A percentile compares a stretch with the other conserved stretches of the same genome.
phyloP scores from a whole-genome alignment of 169 alveolate species.

The Amoebophrya sp. region DNA sequence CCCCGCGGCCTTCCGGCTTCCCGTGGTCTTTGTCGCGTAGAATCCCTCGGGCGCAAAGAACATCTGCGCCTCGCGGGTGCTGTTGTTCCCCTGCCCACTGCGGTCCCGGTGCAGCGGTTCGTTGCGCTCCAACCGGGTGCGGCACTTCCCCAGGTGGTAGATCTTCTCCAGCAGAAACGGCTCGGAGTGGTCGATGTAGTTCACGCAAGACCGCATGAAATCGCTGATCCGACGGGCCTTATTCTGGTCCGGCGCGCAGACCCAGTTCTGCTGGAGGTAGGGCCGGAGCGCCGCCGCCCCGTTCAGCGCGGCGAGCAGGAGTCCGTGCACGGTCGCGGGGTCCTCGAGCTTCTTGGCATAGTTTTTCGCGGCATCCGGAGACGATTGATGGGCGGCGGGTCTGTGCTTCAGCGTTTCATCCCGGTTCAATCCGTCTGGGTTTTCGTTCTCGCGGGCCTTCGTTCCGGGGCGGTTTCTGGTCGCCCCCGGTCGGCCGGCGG shows the following conservation, averaged over 20 bases:
- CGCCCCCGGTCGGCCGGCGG: no score
- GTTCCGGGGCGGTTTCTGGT: no score
- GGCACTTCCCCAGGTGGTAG: not conserved
- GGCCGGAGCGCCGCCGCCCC: no score
- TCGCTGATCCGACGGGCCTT: not conserved
- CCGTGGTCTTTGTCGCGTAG: not conserved
- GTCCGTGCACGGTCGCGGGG: no score
- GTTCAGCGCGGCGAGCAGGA: no score
- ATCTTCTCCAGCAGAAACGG: not conserved
- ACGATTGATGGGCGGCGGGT: no score
- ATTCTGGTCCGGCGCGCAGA: not conserved
- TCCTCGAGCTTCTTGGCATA: no score
- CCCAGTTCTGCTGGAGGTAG: no score
- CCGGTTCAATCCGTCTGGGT: no score
- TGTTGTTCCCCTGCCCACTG: not conserved
- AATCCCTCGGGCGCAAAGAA: not conserved
- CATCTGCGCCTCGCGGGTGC: not conserved
- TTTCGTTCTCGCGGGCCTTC: no score
- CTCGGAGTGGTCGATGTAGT: not conserved
- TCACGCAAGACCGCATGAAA: not conserved
- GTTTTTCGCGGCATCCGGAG: no score
- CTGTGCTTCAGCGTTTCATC: no score
- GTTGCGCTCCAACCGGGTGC: not conserved
- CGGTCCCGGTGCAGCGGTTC: not conserved
- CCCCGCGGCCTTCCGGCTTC: not conserved